Base-by-base conservation (phyloP, 495 filamentous ascomycete genomes). In the Penicillium crystallinum region DNA sequence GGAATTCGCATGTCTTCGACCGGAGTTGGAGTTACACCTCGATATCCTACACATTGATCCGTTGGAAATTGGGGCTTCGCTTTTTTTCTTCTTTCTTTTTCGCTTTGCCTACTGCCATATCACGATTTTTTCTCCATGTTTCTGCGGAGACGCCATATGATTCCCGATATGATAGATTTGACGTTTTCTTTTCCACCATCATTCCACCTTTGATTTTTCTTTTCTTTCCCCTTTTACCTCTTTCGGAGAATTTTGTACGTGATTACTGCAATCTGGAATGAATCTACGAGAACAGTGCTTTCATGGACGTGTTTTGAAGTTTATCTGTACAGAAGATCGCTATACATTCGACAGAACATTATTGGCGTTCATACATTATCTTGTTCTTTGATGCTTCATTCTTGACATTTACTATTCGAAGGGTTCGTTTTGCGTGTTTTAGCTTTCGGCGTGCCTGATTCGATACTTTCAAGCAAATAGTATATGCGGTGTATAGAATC, bases 131-230 rank as follows among this genome's bases (percentile, higher is more conserved):
- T 40, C 6, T 8, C 41, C 33, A 27, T 47, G 51, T 46, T 41
- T 54, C 51, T 25, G 23, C 34, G 33, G 50, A 53, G 37, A 47
- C 43, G 34, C 35, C 43, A 39, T 46, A 54, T 54, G 51, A 54
- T 54, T 54, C 51, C 43, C 51, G 35, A 54, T 40, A 39, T 54
- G 51, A 54, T 54, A 54, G 51, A 54, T 41, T 50, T 48, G 38
- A 37, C 23, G 17, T 27, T 37, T 21, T 42, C 25, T 9, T n/a
- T 12, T 4, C n/a, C n/a, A n/a, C 15, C n/a, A 11, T 31, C n/a
- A 2, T n/a, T 42, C 10, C 6, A n/a, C 8, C 34, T 14, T 42
- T 51, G 19, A n/a, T 35, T n/a, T 25, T 27, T 37, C 14, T 29
- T 27, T 27, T 1, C 17, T 35, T 35, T 12, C 9, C 7, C 30